These are phyloP conservation scores for Juglanconis oblonga DNA, from an alignment of 2,329 filamentous ascomycete species.

Conservation along the genomic window DNA sequence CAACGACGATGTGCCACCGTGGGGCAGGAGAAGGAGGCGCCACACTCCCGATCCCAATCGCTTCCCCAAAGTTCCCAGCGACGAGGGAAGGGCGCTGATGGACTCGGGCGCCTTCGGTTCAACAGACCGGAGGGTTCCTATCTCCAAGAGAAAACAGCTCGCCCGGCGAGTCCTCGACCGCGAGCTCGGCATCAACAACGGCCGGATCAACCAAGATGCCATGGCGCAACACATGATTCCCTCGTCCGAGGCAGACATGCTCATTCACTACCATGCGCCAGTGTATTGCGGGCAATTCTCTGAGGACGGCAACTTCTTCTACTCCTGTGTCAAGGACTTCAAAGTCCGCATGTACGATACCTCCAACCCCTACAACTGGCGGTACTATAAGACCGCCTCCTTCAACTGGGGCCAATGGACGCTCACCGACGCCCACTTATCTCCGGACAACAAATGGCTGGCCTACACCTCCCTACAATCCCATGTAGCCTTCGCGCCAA, in stretches of 20 bases:
- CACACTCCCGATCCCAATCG: slow-evolving; percentile 48
- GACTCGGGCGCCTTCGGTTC: slow-evolving; percentile 75
- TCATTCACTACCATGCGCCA: slow-evolving; percentile 80
- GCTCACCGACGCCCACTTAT: slow-evolving; percentile 87
- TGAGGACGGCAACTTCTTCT: slow-evolving; percentile 97
- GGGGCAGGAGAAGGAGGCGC: slow-evolving; percentile 39
- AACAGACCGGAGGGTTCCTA: slow-evolving; percentile 43
- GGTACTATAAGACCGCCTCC: slow-evolving; percentile 85
- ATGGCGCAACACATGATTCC: slow-evolving; percentile 77
- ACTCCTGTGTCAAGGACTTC: slow-evolving; percentile 87
- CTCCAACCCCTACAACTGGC: slow-evolving; percentile 91
- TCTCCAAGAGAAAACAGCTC: slow-evolving; percentile 49
- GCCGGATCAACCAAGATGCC: slow-evolving; percentile 58
- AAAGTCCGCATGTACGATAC: slow-evolving; percentile 97
- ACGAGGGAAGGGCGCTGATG: slow-evolving; percentile 76
- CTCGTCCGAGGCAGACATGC: slow-evolving; percentile 72
- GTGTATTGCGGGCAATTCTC: slow-evolving; percentile 97
- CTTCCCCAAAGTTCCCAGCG: slow-evolving; percentile 83
- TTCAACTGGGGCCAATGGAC: slow-evolving; percentile 94
- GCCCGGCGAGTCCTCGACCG: slow-evolving; percentile 73
- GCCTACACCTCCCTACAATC: slow-evolving; percentile 89
- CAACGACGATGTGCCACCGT: neutral
- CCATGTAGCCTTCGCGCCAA: slow-evolving; percentile 80
- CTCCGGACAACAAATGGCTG: slow-evolving; percentile 86
- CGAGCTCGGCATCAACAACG: slow-evolving; percentile 71